Base-by-base conservation (phyloP, 2,329 filamentous ascomycete species). In the Cryphonectria carpinicola region DNA sequence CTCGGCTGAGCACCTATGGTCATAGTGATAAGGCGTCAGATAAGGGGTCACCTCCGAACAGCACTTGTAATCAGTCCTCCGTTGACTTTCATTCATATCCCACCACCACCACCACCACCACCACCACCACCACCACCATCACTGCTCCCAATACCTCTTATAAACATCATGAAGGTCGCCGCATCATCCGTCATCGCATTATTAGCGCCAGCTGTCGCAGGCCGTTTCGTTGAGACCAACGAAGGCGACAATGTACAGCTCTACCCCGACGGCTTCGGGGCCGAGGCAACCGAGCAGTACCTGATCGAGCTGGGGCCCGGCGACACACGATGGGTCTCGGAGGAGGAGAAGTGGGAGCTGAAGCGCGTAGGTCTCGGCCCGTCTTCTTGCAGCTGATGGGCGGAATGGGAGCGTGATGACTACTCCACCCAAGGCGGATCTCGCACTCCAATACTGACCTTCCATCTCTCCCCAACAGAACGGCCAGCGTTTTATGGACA, bases 321-420 rank as follows among this genome's bases (percentile, higher is more conserved):
- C 69, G 87, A 95, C 79, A 95, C 91, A 35, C 85, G 87, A 85
- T 96, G 93, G 92, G 91, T 98, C 43, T 97, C 93, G 0, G 95
- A 98, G 77, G 93, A 97, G 49, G 90, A 98, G 83, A 99, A 98
- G 82, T 98, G 95, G 94, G 90, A 91, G 80, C 84, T 98, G 74
- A 91, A 92, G 78, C 87, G 94, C 75, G 94, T 97, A 87, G 70
- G 89, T 82, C 60, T 65, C 22, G 39, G 52, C 17, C 19, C 4
- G 13, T n/a, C 35, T 61, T 22, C 17, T 35, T 17, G 28, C 5
- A 58, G 25, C 13, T 58, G 13, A 58, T 35, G 52, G 11, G 11
- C 14, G 25, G 25, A n/a, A 35, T 10, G 22, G 46, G 2, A 49
- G 46, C 22, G 2, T n/a, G 54, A 19, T 3, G 14, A 8, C 28